Base-by-base conservation (phyloP, 2,329 filamentous ascomycete genomes). In the Alternaria infectoria region DNA sequence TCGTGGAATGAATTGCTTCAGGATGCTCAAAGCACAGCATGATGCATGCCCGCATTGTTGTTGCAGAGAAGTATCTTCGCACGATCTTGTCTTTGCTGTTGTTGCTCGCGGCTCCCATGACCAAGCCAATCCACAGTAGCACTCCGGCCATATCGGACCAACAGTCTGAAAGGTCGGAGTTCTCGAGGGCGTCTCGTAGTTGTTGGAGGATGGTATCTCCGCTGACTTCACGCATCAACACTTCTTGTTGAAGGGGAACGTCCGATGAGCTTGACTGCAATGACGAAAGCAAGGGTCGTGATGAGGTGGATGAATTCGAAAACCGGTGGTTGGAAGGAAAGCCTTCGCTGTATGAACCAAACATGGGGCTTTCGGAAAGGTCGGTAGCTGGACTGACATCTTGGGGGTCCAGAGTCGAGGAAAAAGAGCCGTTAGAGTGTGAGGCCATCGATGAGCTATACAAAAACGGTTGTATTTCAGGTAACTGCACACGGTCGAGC, bases 131-230 rank as follows among this genome's bases (percentile, higher is more conserved):
- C 78, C 78, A 81, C 36, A 80, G 67, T 2, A 80, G 70, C n/a
- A 80, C 76, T 45, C 79, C 79, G 2, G 74, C 74, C 72, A 81
- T 76, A 57, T 79, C 77, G 50, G 59, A 58, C 79, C 79, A 81
- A 49, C 72, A 75, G 21, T 75, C 69, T 5, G 75, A 74, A 28
- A 78, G 58, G 51, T 79, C 67, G 3, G 77, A 78, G n/a, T 60
- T 68, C 26, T 76, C 62, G 43, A 81, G 69, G 4, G 72, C 68
- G 5, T 61, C 59, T 43, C 69, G 69, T 12, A 80, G 64, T 17
- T 65, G 32, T 4, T 28, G 45, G 5, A 80, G 72, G 30, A 77
- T 69, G 1, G 45, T 64, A 9, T 69, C 17, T 5, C 30, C 45
- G 21, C 40, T 66, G 3, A 59, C 47, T 30, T 26, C 25, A 3